Conservation (phyloP, 2,329 filamentous ascomycete genomes). For the Triangularia setosa region DNA sequence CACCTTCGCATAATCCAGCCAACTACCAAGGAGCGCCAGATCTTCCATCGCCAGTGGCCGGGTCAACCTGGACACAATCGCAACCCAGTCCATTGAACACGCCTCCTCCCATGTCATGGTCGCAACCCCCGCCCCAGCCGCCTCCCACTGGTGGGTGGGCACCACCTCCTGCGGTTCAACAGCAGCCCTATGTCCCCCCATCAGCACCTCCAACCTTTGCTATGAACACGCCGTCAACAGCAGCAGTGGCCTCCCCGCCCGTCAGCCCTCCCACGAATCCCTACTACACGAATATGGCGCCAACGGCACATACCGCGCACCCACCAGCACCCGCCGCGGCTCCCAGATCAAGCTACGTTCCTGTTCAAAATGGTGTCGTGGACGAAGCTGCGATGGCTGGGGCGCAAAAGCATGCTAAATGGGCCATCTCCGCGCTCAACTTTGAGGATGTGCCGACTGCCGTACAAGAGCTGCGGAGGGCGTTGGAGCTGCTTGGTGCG, state of each 20-base stretch:
- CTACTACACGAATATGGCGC: slow-evolving; percentile 21
- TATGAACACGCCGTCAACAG: slow-evolving; percentile 24
- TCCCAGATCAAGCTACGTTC: slow-evolving; percentile 19
- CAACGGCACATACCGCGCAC: slow-evolving; percentile 19
- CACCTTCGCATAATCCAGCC: slow-evolving; percentile 29
- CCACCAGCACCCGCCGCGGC: slow-evolving; percentile 23
- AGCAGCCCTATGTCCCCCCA: slow-evolving; percentile 25
- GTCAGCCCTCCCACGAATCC: slow-evolving; percentile 23
- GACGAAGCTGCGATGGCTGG: slow-evolving; percentile 70
- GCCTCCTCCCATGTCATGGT: slow-evolving; percentile 20
- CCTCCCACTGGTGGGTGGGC: slow-evolving; percentile 7
- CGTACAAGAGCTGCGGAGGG: slow-evolving; percentile 75
- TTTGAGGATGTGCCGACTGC: slow-evolving; percentile 95
- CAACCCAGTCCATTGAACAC: slow-evolving; percentile 22
- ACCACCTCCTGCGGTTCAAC: slow-evolving; percentile 3
- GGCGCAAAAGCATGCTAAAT: slow-evolving; percentile 94
- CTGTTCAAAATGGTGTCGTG: slow-evolving; percentile 24
- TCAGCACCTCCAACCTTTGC: slow-evolving; percentile 27
- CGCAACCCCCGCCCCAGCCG: slow-evolving; percentile 14
- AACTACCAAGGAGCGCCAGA: slow-evolving; percentile 28
- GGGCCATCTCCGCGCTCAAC: slow-evolving; percentile 93
- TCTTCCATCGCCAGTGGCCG: slow-evolving; percentile 25
- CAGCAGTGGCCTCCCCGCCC: slow-evolving; percentile 30
- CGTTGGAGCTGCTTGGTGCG: slow-evolving; percentile 67
- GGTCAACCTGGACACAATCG: slow-evolving; percentile 20